These are phyloP conservation scores for Entomortierella beljakovae DNA, from an alignment of 192 early-diverging fungal genomes.

Conservation along the genomic window DNA sequence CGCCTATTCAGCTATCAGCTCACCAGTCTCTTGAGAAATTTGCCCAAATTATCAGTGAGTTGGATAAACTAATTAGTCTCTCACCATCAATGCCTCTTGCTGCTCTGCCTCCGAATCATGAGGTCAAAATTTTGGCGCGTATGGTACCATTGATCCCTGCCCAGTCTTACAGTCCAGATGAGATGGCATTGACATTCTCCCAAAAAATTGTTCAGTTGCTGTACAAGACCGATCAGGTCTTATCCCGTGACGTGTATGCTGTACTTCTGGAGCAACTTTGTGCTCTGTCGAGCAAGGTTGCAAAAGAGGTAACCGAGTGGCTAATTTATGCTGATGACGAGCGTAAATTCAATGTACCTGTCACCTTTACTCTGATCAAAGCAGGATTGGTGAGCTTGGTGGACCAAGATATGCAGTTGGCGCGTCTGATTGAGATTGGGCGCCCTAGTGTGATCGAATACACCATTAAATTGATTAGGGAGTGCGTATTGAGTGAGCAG, in stretches of 20 bases:
- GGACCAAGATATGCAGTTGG: slow-evolving; percentile 93
- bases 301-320: slow-evolving; percentile 91
- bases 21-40: slow-evolving; percentile 73
- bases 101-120: slow-evolving; percentile 82
- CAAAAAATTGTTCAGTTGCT: slow-evolving; percentile 90
- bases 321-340: slow-evolving; percentile 95
- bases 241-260: slow-evolving; percentile 87
- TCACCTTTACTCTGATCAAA: slow-evolving; percentile 84
- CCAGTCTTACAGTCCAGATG: slow-evolving; percentile 80
- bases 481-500: slow-evolving; percentile 71
- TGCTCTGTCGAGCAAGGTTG: slow-evolving; percentile 82
- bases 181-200: slow-evolving; percentile 86
- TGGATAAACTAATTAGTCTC: slow-evolving; percentile 80
- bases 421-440: slow-evolving; percentile 83
- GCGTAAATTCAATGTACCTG: slow-evolving; percentile 91
- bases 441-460: slow-evolving; percentile 80
- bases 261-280: slow-evolving; percentile 86
- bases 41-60: slow-evolving; percentile 72
- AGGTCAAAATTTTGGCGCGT: slow-evolving; percentile 76
- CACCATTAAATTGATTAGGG: slow-evolving; percentile 78
- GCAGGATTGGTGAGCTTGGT: slow-evolving; percentile 77
- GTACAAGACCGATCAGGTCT: slow-evolving; percentile 80
- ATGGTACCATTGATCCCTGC: slow-evolving; percentile 81
- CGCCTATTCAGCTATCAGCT: slow-evolving; percentile 51
- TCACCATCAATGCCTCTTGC: slow-evolving; percentile 65